Evolutionary conservation across 495 filamentous ascomycete species (phyloP).

Genomic region (Aspergillus haitiensis): DNA sequence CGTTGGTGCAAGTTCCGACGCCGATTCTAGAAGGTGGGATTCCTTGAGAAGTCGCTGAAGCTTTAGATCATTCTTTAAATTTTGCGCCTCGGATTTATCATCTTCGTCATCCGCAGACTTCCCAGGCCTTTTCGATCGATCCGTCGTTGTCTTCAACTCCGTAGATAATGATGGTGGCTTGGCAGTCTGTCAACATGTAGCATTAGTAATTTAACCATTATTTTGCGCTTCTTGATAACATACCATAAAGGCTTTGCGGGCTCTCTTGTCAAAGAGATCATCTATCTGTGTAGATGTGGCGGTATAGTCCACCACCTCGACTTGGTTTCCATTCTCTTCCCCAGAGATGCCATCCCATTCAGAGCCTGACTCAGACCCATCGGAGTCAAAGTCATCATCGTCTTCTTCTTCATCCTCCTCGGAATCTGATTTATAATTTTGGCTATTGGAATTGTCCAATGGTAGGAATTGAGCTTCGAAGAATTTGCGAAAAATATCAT

Average conservation of each 20-base stretch:
- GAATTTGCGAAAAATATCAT: constrained; percentile 68
- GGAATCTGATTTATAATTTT: constrained; percentile 13
- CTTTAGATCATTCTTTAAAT: constrained; percentile 88
- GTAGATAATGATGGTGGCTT: constrained; percentile 53
- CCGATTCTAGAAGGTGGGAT: constrained; percentile 81
- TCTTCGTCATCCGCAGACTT: constrained; percentile 51
- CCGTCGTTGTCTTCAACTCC: constrained; percentile 28
- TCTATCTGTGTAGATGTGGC: constrained; percentile 33
- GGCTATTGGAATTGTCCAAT: constrained; percentile 39
- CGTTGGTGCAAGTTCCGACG: constrained; percentile 59
- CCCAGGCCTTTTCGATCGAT: constrained; percentile 32
- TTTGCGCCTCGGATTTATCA: constrained; percentile 54
- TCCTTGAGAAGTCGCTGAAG: constrained; percentile 86
- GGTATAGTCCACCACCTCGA: constrained; percentile 69
- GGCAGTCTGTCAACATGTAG: constrained; percentile 31
- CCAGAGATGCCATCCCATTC: constrained; percentile 70
- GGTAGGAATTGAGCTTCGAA: constrained; percentile 89
- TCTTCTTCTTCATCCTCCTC: constrained; percentile 23
- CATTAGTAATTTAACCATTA: constrained; percentile 20
- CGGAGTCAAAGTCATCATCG: constrained; percentile 27
- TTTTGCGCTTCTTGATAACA: constrained; percentile 5
- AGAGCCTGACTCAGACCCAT: constrained; percentile 32
- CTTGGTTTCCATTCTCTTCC: constrained; percentile 36
- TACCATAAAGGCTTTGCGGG: constrained; percentile 80
- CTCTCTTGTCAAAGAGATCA: constrained; percentile 57